Evolutionary conservation across 805 yeast species (phyloP).

Genomic region (Zygotorulaspora sp.): DNA sequence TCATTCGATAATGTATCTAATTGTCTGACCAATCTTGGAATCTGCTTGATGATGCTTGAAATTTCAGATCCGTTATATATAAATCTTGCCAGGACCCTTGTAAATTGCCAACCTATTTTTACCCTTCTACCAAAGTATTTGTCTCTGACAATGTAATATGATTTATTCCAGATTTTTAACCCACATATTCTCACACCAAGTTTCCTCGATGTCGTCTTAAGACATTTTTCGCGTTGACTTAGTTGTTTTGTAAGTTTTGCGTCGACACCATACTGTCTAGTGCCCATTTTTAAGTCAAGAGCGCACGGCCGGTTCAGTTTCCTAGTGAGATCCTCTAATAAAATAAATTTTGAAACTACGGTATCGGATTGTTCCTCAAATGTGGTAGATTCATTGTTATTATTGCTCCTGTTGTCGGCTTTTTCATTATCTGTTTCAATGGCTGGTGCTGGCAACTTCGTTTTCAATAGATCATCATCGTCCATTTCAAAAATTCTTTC

Average conservation of each 20-base stretch:
- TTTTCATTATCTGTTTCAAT: background rate
- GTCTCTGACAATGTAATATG: slow-evolving; percentile 63
- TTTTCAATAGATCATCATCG: slow-evolving; percentile 10
- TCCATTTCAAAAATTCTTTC: slow-evolving; percentile 21
- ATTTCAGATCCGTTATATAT: slow-evolving; percentile 67
- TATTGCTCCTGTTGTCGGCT: slow-evolving; percentile 5
- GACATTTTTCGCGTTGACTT: slow-evolving; percentile 81
- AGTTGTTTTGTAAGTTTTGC: slow-evolving; percentile 65
- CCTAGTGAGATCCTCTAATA: slow-evolving; percentile 85
- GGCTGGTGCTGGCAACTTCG: slow-evolving; percentile 4
- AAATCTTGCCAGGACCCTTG: slow-evolving; percentile 67
- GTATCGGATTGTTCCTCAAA: slow-evolving; percentile 29
- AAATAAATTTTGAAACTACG: slow-evolving; percentile 55
- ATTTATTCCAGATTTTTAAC: slow-evolving; percentile 72
- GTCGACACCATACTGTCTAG: slow-evolving; percentile 96
- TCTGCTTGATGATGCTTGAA: slow-evolving; percentile 57
- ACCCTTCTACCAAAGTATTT: slow-evolving; percentile 88
- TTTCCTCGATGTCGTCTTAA: slow-evolving; percentile 68
- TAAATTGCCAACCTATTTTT: slow-evolving; percentile 67
- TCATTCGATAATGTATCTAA: slow-evolving; percentile 54
- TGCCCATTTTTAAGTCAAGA: slow-evolving; percentile 94
- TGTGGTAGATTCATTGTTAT: slow-evolving; percentile 21
- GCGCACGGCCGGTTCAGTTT: slow-evolving; percentile 86
- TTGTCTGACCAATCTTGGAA: slow-evolving; percentile 61
- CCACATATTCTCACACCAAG: slow-evolving; percentile 95